Conservation (phyloP, 2,329 filamentous ascomycete species). For the Alternaria longipes region DNA sequence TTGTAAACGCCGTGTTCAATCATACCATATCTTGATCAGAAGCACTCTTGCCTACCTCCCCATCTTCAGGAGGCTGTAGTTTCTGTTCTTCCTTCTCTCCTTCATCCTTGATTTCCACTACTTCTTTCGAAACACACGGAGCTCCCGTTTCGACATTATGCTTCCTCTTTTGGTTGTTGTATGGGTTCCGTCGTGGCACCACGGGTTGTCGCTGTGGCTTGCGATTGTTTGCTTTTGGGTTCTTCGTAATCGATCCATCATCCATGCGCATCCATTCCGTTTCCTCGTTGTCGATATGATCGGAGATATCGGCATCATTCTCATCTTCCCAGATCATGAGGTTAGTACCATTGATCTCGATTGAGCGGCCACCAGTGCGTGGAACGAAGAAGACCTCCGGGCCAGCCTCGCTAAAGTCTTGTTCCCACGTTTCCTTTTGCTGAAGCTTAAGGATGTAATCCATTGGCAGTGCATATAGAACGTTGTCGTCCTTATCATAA, state of each 20-base stretch:
- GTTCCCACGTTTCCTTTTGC: conserved; percentile 50
- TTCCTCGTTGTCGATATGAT: conserved; percentile 48
- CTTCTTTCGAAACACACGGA: conserved; percentile 34
- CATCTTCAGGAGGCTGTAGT: conserved; percentile 16
- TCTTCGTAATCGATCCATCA: conserved; percentile 50
- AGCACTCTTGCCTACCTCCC: conserved; percentile 14
- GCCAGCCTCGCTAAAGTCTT: conserved; percentile 39
- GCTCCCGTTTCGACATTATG: conserved; percentile 27
- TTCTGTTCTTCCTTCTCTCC: conserved; percentile 24
- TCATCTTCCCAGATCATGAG: conserved; percentile 54
- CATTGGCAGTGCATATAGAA: conserved; percentile 52
- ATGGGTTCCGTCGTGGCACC: conserved; percentile 47
- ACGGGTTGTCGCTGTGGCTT: conserved; percentile 37
- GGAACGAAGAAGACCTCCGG: conserved; percentile 48
- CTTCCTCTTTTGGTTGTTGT: conserved; percentile 43
- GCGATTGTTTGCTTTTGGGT: conserved; percentile 46
- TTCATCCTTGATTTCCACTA: conserved; percentile 24
- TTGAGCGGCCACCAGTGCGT: conserved; percentile 48
- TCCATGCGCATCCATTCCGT: conserved; percentile 51
- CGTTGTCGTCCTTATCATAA: conserved; percentile 50
- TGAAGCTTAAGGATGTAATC: conserved; percentile 51
- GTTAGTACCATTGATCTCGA: conserved; percentile 51
- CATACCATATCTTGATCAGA: conserved; percentile 32
- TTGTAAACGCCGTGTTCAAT: conserved; percentile 1
- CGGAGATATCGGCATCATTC: conserved; percentile 50